A percentile compares a stretch with the other conserved stretches of the same genome.
phyloP scores from a whole-genome alignment of 768 basidiomycete species.

The Daedalea quercina region DNA sequence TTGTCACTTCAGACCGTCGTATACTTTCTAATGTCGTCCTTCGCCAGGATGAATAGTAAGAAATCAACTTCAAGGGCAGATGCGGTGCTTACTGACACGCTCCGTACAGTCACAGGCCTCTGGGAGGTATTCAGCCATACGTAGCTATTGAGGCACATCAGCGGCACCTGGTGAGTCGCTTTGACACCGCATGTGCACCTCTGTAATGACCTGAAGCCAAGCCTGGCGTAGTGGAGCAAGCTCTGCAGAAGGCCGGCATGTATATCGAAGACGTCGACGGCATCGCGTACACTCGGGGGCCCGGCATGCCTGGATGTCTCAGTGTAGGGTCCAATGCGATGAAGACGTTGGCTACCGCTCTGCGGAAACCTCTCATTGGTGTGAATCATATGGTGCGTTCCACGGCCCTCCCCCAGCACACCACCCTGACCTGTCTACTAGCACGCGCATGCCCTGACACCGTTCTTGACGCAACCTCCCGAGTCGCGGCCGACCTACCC shows the following conservation, averaged over 20 bases:
- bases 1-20: constrained; percentile 63
- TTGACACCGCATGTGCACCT: neutral
- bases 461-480: constrained; percentile 55
- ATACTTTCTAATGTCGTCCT: constrained; percentile 84
- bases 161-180: constrained; percentile 54
- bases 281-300: constrained; percentile 87
- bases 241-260: constrained; percentile 60
- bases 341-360: constrained; percentile 75
- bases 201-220: constrained; percentile 21
- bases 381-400: constrained; percentile 88
- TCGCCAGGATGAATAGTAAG: constrained; percentile 68
- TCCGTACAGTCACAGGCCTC: constrained; percentile 44
- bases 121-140: constrained; percentile 75
- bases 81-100: neutral
- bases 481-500: constrained; percentile 55
- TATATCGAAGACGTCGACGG: constrained; percentile 66
- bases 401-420: constrained; percentile 4
- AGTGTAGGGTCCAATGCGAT: constrained; percentile 76
- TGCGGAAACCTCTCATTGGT: constrained; percentile 75
- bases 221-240: constrained; percentile 68
- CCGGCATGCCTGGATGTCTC: constrained; percentile 78
- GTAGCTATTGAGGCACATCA: constrained; percentile 76
- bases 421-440: constrained; percentile 22
- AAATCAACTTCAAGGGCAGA: neutral
- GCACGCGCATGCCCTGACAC: constrained; percentile 92